Base-by-base conservation (phyloP, 208 protist species). In the Leishmania tropica region DNA sequence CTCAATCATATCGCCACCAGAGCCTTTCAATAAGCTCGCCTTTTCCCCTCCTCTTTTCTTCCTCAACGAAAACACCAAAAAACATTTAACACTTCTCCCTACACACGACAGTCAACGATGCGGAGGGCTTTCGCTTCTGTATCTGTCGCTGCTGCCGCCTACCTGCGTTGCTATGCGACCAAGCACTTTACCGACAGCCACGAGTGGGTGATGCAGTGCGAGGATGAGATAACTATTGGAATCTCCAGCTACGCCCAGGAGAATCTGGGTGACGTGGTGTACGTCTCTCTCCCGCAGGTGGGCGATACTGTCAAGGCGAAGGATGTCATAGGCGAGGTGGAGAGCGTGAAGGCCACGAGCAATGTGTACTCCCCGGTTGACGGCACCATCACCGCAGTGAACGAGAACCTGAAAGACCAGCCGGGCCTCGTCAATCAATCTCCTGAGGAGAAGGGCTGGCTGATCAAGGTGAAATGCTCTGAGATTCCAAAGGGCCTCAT, bases 271-370 rank as follows among this genome's bases (percentile, higher is more conserved):
- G 94, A 98, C 78, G 90, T 98, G 10, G 96, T 98, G 11, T 98
- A 96, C 85, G 91, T 98, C 24, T 95, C 94, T 74, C 88, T 98
- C 70, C 96, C 96, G 5, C 91, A 92, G 75, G 93, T 97, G n/a
- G 95, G 96, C 65, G 93, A 96, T 62, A 90, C 89, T 72, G 76
- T 98, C 17, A 85, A 86, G 7, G 88, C 81, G 58, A 89, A 91
- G 76, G 92, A 96, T 40, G 87, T 93, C 15, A 76, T 96, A 81
- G 95, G 92, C n/a, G 94, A 97, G 78, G 92, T 98, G 60, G 95
- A 98, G 82, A 98, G 95, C 81, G 95, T 98, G 8, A 98, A 98
- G 86, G 96, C 96, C 10, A 97, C 96, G 40, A 97, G 93, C 85
- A 93, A 95, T 77, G 89, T 98, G 68, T 96, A 96, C 88, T 96